Percentiles rank a stretch among this genome's conserved stretches.
Conservation (phyloP, 306 rosid species). For the Casuarina cunninghamiana region DNA sequence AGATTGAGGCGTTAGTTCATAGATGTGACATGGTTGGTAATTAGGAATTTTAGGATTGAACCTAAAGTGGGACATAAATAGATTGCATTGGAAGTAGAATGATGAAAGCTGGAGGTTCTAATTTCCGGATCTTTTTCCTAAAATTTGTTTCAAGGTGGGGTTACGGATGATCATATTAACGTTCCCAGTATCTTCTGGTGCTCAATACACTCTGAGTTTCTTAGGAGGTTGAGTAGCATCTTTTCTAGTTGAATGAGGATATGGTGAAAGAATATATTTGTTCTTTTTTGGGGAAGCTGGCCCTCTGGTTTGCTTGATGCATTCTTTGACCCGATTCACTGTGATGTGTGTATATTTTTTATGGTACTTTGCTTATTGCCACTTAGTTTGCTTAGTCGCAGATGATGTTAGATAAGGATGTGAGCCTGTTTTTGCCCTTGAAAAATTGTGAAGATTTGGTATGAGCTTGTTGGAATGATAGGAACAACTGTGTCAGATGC, state of each 20-base stretch:
- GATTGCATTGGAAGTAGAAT: neutral
- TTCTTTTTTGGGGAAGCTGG: neutral
- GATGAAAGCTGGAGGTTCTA: neutral
- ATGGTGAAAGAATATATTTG: neutral
- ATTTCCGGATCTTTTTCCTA: neutral
- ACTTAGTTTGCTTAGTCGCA: neutral
- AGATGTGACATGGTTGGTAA: neutral
- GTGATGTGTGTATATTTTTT: neutral
- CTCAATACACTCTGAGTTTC: neutral
- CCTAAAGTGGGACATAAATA: neutral
- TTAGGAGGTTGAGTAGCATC: neutral
- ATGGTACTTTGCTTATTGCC: neutral
- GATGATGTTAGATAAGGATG: conserved; percentile 2
- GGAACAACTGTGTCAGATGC: neutral
- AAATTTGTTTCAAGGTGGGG: neutral
- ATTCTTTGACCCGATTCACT: neutral
- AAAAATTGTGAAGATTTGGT: neutral
- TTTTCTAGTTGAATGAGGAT: neutral
- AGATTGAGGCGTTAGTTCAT: neutral
- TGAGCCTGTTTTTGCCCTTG: neutral
- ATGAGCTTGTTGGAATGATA: neutral
- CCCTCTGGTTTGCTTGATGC: neutral
- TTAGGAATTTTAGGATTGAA: neutral
- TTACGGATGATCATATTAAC: neutral
- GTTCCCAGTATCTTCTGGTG: neutral